Percentiles rank a stretch among this genome's conserved stretches.
Conservation (phyloP, 192 early-diverging fungal genomes). For the Coemansia furcata region DNA sequence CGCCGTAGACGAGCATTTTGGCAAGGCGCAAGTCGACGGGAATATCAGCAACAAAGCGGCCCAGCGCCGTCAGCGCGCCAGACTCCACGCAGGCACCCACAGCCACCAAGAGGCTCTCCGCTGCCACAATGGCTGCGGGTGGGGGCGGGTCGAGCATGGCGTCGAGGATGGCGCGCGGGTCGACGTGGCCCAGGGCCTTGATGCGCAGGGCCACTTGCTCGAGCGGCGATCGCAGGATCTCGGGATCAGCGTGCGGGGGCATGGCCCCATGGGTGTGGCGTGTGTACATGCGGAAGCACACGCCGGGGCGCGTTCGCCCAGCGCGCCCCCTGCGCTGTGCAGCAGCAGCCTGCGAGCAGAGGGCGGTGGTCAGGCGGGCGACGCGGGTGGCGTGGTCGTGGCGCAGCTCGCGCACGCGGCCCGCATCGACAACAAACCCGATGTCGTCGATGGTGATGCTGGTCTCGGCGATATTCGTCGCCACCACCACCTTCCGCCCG, state of each 20-base stretch:
- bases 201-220: slow-evolving; percentile 77
- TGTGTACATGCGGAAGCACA: slow-evolving; percentile 74
- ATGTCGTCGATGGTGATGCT: slow-evolving; percentile 67
- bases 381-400: slow-evolving; percentile 59
- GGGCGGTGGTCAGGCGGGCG: slow-evolving; percentile 56
- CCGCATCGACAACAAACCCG: slow-evolving; percentile 69
- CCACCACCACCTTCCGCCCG: slow-evolving; percentile 79
- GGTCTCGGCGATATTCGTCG: slow-evolving; percentile 86
- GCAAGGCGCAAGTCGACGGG: slow-evolving; percentile 77
- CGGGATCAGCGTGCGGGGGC: slow-evolving; percentile 65
- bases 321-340: slow-evolving; percentile 79
- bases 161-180: slow-evolving; percentile 58
- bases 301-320: slow-evolving; percentile 72
- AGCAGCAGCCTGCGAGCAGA: slow-evolving; percentile 57
- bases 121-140: slow-evolving; percentile 51
- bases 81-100: slow-evolving; percentile 57
- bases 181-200: slow-evolving; percentile 63
- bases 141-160: slow-evolving; percentile 70
- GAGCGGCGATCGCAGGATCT: slow-evolving; percentile 77
- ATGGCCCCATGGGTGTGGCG: slow-evolving; percentile 54
- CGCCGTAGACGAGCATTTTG: slow-evolving; percentile 75
- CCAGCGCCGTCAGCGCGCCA: slow-evolving; percentile 65
- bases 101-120: slow-evolving; percentile 59
- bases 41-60: slow-evolving; percentile 64
- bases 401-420: slow-evolving; percentile 62